A percentile compares a stretch with the other conserved stretches of the same genome.
phyloP scores from a whole-genome alignment of 306 rosid genomes.

The Cajanus cajan region DNA sequence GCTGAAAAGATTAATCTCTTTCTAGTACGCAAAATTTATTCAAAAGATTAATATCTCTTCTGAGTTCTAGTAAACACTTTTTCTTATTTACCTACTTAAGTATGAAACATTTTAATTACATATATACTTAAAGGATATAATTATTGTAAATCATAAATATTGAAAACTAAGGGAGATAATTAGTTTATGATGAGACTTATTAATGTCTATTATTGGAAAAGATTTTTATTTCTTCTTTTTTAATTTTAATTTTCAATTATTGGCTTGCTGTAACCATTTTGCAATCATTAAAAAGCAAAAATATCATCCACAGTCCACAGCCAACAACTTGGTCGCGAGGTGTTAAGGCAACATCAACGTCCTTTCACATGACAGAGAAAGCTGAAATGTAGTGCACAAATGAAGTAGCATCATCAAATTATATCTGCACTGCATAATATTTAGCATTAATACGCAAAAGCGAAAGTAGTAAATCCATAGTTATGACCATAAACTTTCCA shows the following conservation, averaged over 20 bases:
- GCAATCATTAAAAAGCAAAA: conserved; percentile 17
- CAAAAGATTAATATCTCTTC: too few relatives aligned
- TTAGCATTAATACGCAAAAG: not conserved
- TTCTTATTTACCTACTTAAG: too few relatives aligned
- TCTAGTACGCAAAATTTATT: too few relatives aligned
- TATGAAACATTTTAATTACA: too few relatives aligned
- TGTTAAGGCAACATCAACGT: conserved; percentile 25
- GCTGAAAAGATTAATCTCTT: too few relatives aligned
- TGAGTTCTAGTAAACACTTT: too few relatives aligned
- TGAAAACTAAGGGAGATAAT: not conserved
- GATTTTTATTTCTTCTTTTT: not conserved
- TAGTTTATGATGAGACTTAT: not conserved
- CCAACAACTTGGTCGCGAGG: not conserved
- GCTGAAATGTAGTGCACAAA: conserved; percentile 2
- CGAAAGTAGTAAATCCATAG: conserved; percentile 11
- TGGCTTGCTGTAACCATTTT: not conserved
- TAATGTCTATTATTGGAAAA: not conserved
- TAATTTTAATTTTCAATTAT: not conserved
- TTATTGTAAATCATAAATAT: not conserved
- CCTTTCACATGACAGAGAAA: not conserved
- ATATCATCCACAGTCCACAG: conserved; percentile 1
- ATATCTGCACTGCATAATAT: conserved; percentile 10
- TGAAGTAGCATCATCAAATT: conserved; percentile 23
- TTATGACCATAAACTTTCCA: conserved; percentile 22
- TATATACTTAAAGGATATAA: not conserved